Percentiles rank a stretch among this genome's conserved stretches.
These are phyloP conservation scores for Porphyrellus cyaneotinctus DNA, from an alignment of 768 basidiomycete species.

Conservation along the genomic window DNA sequence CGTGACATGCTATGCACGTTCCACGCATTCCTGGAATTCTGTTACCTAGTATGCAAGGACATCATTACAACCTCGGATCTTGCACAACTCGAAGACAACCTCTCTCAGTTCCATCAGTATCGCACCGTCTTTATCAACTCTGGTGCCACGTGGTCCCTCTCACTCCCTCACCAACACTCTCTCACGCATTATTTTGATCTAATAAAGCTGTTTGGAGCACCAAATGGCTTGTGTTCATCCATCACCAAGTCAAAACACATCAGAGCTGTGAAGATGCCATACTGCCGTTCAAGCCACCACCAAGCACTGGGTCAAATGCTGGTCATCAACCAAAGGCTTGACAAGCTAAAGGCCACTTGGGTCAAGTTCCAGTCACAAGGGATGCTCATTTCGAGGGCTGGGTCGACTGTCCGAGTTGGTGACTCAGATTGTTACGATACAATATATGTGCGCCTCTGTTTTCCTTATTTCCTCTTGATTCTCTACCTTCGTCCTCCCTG, in stretches of 20 bases:
- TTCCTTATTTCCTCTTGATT: no score
- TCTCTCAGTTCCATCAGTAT: no score
- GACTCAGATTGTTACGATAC: no score
- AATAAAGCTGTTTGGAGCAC: not conserved
- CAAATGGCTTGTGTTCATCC: not conserved
- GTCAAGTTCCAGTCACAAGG: not conserved
- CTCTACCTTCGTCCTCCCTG: no score
- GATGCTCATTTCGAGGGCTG: no score
- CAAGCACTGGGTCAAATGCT: not conserved
- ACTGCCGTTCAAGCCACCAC: not conserved
- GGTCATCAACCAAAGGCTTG: not conserved
- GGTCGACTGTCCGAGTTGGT: no score
- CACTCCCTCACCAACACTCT: constrained; percentile 33
- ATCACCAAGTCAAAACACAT: not conserved
- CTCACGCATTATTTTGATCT: constrained; percentile 26
- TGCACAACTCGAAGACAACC: no score
- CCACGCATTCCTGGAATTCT: not conserved
- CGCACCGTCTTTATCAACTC: no score
- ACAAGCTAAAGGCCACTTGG: not conserved
- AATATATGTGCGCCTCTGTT: no score
- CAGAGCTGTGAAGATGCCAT: not conserved
- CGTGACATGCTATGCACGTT: not conserved
- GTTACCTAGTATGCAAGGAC: not conserved
- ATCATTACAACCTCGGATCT: no score
- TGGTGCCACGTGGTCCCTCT: constrained; percentile 8